phyloP scores from a whole-genome alignment of 768 basidiomycete species.

The Russula foetens region DNA sequence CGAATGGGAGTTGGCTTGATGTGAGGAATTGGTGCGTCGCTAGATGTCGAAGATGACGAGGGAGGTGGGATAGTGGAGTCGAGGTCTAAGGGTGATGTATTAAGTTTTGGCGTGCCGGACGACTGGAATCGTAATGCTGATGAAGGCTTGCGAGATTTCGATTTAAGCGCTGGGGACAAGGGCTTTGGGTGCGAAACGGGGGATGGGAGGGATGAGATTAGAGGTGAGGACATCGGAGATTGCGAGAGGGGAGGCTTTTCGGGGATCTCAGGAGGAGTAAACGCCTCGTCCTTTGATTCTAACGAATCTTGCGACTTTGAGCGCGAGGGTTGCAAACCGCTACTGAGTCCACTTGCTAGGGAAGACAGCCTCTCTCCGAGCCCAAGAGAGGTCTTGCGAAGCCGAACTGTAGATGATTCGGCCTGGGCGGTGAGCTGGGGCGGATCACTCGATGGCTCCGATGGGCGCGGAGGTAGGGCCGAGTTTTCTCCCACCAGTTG shows the following conservation, averaged over 20 bases:
- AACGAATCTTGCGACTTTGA: not conserved
- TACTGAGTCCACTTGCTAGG: constrained; percentile 9
- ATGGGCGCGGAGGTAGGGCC: not conserved
- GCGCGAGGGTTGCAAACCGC: constrained; percentile 5
- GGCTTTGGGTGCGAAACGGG: not conserved
- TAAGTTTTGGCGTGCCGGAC: not conserved
- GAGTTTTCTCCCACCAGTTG: constrained; percentile 7
- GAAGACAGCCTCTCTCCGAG: constrained; percentile 16
- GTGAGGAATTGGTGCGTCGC: constrained; percentile 18
- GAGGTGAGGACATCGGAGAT: constrained; percentile 8
- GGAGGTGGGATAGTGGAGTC: constrained; percentile 20
- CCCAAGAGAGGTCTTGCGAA: constrained; percentile 14
- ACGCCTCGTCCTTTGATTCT: constrained; percentile 8
- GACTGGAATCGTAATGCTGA: not conserved
- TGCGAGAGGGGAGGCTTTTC: constrained; percentile 13
- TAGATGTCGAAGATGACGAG: constrained; percentile 23
- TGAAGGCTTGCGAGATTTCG: constrained; percentile 8
- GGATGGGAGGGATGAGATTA: constrained; percentile 7
- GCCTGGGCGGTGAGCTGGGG: not conserved
- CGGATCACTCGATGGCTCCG: not conserved
- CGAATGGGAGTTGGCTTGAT: constrained; percentile 29
- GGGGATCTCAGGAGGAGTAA: constrained; percentile 15
- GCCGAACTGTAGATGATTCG: not conserved
- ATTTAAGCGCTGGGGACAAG: not conserved
- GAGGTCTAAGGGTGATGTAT: not conserved